These are phyloP conservation scores for Beta corolliflora DNA, from an alignment of 179 eudicot species.

Conservation along the genomic window DNA sequence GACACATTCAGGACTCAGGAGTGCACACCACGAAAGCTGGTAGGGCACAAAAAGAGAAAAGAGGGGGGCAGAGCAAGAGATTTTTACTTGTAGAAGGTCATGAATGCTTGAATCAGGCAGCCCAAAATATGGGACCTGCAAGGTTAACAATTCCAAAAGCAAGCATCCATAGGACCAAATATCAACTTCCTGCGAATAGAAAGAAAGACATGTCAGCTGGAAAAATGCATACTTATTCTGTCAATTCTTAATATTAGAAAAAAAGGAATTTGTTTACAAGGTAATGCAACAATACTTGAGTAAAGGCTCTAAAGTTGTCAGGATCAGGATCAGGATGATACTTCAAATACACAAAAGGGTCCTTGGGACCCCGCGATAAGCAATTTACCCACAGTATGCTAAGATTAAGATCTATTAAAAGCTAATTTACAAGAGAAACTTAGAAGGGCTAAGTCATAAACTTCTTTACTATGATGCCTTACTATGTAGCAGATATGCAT, in stretches of 20 bases:
- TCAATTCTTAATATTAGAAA: background rate
- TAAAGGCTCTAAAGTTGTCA: background rate
- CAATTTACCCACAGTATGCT: background rate
- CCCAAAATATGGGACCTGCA: slow-evolving; percentile 76
- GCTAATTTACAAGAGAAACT: background rate
- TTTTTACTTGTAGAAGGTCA: slow-evolving; percentile 59
- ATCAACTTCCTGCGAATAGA: slow-evolving; percentile 75
- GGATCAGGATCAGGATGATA: background rate
- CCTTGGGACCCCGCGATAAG: background rate
- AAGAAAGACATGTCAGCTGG: background rate
- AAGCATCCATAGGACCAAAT: slow-evolving; percentile 97
- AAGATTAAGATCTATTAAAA: background rate
- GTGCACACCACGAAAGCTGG: background rate
- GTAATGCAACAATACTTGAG: no score
- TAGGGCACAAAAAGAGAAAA: background rate
- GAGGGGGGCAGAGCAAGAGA: slow-evolving; percentile 1
- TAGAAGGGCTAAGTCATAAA: no score
- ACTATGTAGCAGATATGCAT: no score
- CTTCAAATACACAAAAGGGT: background rate
- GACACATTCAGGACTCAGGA: background rate
- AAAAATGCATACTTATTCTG: background rate
- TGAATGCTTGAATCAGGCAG: slow-evolving; percentile 65
- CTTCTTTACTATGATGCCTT: no score
- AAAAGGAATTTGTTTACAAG: no score
- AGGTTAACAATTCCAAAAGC: slow-evolving; percentile 76